Percentiles rank a stretch among this genome's conserved stretches.
Evolutionary conservation across 179 eudicot genomes (phyloP).

Genomic region (Beta macrorhiza): DNA sequence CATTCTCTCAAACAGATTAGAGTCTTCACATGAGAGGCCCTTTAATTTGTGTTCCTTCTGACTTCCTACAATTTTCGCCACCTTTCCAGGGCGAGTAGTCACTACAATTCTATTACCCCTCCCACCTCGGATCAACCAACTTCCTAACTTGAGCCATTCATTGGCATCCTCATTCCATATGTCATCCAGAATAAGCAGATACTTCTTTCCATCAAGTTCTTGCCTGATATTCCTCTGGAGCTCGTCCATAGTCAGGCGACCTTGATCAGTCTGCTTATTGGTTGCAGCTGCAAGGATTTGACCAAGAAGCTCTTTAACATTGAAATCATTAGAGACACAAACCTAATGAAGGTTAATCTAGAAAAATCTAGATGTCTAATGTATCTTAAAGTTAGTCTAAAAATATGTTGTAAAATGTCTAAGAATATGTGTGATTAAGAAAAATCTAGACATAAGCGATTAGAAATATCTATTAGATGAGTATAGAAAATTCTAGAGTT

Average conservation of each 20-base stretch:
- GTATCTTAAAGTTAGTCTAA: too few relatives aligned
- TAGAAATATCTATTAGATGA: too few relatives aligned
- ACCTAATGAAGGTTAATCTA: conserved; percentile 6
- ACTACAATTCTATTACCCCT: conserved; percentile 20
- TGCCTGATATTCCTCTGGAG: background rate
- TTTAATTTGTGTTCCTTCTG: background rate
- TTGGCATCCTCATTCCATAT: conserved; percentile 11
- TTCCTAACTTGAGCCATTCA: conserved; percentile 11
- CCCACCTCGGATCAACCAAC: background rate
- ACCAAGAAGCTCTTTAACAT: background rate
- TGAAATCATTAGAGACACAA: conserved; percentile 27
- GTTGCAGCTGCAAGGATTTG: conserved; percentile 3
- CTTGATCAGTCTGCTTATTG: too few relatives aligned
- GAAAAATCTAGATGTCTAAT: too few relatives aligned
- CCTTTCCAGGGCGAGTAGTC: conserved; percentile 6
- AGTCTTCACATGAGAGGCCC: conserved; percentile 13
- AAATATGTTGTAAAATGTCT: too few relatives aligned
- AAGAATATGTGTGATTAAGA: too few relatives aligned
- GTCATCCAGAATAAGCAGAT: conserved; percentile 24
- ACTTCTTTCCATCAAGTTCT: conserved; percentile 4
- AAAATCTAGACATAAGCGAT: too few relatives aligned
- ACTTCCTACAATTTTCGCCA: background rate
- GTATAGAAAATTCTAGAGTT: too few relatives aligned
- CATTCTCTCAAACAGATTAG: conserved; percentile 1
- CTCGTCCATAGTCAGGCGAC: background rate